Conservation (phyloP, 2,329 filamentous ascomycete species). For the Sclerotinia trifoliorum region DNA sequence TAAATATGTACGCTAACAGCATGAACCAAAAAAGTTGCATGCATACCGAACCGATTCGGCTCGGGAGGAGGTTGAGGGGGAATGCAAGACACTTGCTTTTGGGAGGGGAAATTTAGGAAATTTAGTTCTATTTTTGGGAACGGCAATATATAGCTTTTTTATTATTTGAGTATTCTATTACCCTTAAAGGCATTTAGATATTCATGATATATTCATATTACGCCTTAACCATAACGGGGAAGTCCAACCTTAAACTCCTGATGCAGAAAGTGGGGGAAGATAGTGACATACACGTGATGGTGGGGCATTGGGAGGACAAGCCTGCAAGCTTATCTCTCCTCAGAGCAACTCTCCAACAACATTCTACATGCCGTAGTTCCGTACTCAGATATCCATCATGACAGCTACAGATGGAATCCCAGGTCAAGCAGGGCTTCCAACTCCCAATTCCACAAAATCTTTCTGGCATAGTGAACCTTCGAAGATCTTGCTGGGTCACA, state of each 20-base stretch:
- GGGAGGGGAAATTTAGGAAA: background rate
- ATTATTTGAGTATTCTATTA: background rate
- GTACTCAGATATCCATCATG: background rate
- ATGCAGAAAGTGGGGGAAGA: slow-evolving; percentile 10
- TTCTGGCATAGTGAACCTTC: slow-evolving; percentile 76
- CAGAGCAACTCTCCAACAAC: background rate
- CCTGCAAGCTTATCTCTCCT: background rate
- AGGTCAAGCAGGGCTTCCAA: slow-evolving; percentile 50
- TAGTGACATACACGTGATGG: slow-evolving; percentile 8
- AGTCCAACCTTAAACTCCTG: background rate
- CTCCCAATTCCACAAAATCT: slow-evolving; percentile 58
- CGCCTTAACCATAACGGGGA: background rate
- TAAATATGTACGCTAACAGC: slow-evolving; percentile 12
- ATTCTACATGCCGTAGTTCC: background rate
- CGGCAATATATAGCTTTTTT: background rate
- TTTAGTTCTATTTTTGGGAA: background rate
- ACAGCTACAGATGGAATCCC: background rate
- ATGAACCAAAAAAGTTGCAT: background rate
- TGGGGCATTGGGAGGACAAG: background rate
- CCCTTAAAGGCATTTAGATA: background rate
- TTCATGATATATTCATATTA: background rate
- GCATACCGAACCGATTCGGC: background rate
- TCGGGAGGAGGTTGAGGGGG: background rate
- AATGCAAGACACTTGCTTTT: background rate
- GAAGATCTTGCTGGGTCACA: slow-evolving; percentile 61